Evolutionary conservation across 1,139 yeast genomes (phyloP), one percentile per base, ranked within the genome.

Genomic region (Candida gigantensis): DNA sequence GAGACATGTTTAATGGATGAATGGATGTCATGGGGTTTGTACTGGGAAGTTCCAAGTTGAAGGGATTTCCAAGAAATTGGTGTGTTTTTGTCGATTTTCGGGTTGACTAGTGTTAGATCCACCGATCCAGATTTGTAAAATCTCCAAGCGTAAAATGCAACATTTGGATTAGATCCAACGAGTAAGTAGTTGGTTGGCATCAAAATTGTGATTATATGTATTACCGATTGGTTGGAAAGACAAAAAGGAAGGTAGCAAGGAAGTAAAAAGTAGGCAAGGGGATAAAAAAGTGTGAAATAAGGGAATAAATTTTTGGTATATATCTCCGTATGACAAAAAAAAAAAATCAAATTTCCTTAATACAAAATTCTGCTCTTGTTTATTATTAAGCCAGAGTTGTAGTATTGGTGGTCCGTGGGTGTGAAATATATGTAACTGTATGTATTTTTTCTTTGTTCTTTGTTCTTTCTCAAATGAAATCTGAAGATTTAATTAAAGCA

Each of bases 131-230:
- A 62, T 41, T 63, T 61, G 34, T 57, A 64, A 36, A 73, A 51
- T 36, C 77, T 56, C 79, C 79, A 75, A 28, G 67, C 72, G 51
- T 75, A 74, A 49, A 74, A 74, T 17, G 70, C 65, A 18, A 74
- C 52, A 48, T 74, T 72, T 12, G 79, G 75, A 49, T 72, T 74
- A 21, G 63, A 52, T 20, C 80, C 79, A 47, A 74, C 69, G 57
- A 47, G 20, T 37, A 35, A 21, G 25, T 23, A 25, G n/a, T 28
- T 19, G 6, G 30, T 17, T 19, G 31, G 27, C 34, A 35, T 23
- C 6, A 23, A n/a, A 20, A 6, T 20, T n/a, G n/a, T n/a, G n/a
- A 20, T 9, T 4, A 4, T 4, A 20, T 20, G 23, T 9, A 9
- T 20, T 4, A 6, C 21, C 21, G 6, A 20, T 9, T 9, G 23